phyloP scores from a whole-genome alignment of 108 stramenopile species.

The Bacterosira constricta region DNA sequence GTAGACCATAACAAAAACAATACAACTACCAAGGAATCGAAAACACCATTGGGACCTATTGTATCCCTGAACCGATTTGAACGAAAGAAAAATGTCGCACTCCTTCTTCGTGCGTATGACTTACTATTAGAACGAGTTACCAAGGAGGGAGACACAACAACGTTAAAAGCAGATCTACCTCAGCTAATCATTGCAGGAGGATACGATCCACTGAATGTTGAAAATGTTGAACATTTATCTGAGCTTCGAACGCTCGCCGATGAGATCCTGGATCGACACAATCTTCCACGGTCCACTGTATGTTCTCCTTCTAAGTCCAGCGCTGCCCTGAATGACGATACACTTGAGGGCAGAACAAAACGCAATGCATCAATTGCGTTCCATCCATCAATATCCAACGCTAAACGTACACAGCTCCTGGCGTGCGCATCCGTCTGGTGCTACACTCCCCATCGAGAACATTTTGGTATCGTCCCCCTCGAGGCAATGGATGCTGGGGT shows the following conservation, averaged over 20 bases:
- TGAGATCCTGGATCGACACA: slow-evolving; percentile 27
- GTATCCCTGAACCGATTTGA: slow-evolving; percentile 96
- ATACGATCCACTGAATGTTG: slow-evolving; percentile 90
- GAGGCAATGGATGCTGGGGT: slow-evolving; percentile 95
- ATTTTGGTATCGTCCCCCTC: slow-evolving; percentile 99
- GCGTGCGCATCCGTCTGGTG: slow-evolving; percentile 74
- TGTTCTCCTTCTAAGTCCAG: slow-evolving; percentile 23
- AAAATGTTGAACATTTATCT: slow-evolving; percentile 93
- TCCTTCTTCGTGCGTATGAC: slow-evolving; percentile 69
- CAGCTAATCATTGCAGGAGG: slow-evolving; percentile 93
- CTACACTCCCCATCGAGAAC: slow-evolving; percentile 96
- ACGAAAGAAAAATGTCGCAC: slow-evolving; percentile 94
- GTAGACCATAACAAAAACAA: background rate
- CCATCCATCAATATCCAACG: slow-evolving; percentile 79
- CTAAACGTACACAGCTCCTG: slow-evolving; percentile 69
- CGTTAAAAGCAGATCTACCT: slow-evolving; percentile 9
- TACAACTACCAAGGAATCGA: slow-evolving; percentile 21
- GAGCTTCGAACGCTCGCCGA: slow-evolving; percentile 72
- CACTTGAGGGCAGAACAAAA: background rate
- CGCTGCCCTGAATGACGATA: background rate
- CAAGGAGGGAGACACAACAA: background rate
- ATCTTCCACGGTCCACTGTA: slow-evolving; percentile 22
- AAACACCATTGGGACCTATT: slow-evolving; percentile 44
- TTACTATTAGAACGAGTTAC: slow-evolving; percentile 21
- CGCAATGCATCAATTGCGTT: slow-evolving; percentile 54